Percentiles rank a stretch among this genome's conserved stretches.
These are phyloP conservation scores for Teratosphaeria viscida DNA, from an alignment of 2,329 filamentous ascomycete species.

Conservation along the genomic window DNA sequence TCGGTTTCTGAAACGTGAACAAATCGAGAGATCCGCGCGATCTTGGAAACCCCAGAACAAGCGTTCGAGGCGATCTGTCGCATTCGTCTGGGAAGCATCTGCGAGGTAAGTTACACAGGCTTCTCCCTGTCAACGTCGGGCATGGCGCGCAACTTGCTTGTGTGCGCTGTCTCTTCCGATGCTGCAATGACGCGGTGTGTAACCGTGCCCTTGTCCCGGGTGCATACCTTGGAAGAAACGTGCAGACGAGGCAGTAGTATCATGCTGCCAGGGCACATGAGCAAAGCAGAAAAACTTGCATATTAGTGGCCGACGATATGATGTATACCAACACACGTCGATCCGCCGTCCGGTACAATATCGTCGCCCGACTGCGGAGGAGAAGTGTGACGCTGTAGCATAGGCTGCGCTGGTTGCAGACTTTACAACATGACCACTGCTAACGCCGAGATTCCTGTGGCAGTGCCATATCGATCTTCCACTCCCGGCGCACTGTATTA, in stretches of 20 bases:
- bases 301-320: neutral
- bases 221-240: neutral
- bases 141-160: neutral
- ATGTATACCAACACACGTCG: neutral
- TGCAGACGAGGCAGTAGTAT: neutral
- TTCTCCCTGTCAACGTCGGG: slow-evolving; percentile 1
- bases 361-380: neutral
- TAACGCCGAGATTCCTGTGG: slow-evolving; percentile 2
- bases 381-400: neutral
- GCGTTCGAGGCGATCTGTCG: neutral
- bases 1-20: neutral
- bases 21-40: neutral
- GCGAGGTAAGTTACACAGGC: slow-evolving; percentile 1
- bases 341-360: neutral
- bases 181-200: slow-evolving; percentile 5
- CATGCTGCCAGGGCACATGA: neutral
- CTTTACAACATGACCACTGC: neutral
- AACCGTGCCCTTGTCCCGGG: neutral
- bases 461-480: slow-evolving; percentile 3
- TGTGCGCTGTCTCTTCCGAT: slow-evolving; percentile 1
- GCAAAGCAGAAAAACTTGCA: neutral
- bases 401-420: neutral
- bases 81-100: neutral
- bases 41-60: neutral
- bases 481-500: slow-evolving; percentile 9